A percentile compares a stretch with the other conserved stretches of the same genome.
Evolutionary conservation across 495 filamentous ascomycete species (phyloP).

Genomic region (Evansstolkia leycettana): DNA sequence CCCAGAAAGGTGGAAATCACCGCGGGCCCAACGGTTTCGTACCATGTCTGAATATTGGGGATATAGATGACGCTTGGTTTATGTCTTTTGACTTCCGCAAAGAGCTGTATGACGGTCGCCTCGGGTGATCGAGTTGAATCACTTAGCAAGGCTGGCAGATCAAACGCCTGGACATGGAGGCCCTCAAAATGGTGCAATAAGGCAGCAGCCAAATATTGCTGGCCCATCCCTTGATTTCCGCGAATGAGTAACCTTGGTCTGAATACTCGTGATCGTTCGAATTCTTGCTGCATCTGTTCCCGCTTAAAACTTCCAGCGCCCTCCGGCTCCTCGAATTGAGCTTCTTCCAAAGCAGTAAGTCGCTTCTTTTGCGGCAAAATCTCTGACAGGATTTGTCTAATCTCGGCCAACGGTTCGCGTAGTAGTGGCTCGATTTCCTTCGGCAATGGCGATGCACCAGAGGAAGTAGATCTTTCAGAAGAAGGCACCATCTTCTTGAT

Average conservation of each 20-base stretch:
- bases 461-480: slow-evolving; percentile 75
- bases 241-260: slow-evolving; percentile 73
- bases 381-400: slow-evolving; percentile 55
- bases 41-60: slow-evolving; percentile 82
- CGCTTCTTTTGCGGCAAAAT: slow-evolving; percentile 75
- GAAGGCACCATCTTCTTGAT: slow-evolving; percentile 93
- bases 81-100: slow-evolving; percentile 82
- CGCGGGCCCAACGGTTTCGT: slow-evolving; percentile 48
- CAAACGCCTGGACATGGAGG: slow-evolving; percentile 89
- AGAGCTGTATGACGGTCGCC: slow-evolving; percentile 76
- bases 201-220: slow-evolving; percentile 81
- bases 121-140: slow-evolving; percentile 65
- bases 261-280: slow-evolving; percentile 80
- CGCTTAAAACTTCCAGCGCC: slow-evolving; percentile 71
- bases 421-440: slow-evolving; percentile 72
- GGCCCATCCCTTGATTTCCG: slow-evolving; percentile 79
- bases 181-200: slow-evolving; percentile 83
- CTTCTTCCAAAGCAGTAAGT: slow-evolving; percentile 83
- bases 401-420: slow-evolving; percentile 51
- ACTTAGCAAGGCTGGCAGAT: slow-evolving; percentile 69
- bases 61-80: slow-evolving; percentile 96
- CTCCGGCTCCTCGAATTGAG: slow-evolving; percentile 77
- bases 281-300: slow-evolving; percentile 80
- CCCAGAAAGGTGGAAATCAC: slow-evolving; percentile 69
- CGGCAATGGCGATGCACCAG: slow-evolving; percentile 66